These are phyloP conservation scores for Calophaca sinica DNA, from an alignment of 306 rosid species.

Conservation along the genomic window DNA sequence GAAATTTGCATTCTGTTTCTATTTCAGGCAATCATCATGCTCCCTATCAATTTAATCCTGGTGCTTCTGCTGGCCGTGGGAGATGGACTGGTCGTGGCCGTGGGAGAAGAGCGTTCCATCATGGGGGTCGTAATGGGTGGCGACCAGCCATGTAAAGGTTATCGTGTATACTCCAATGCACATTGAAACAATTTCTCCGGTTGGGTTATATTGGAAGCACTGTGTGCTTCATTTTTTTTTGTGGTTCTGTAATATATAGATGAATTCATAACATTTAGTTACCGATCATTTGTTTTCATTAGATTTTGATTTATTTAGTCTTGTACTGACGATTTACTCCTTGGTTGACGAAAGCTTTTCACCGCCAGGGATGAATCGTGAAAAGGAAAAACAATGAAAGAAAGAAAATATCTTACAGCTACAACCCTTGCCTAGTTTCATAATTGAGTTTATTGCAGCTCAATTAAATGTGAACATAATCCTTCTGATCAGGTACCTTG, in stretches of 20 bases:
- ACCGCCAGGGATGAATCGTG: neutral
- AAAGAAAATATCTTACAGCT: neutral
- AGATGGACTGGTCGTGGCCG: neutral
- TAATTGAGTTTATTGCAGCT: too few relatives aligned
- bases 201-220: constrained; percentile 2
- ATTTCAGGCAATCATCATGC: too few relatives aligned
- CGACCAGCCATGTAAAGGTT: constrained; percentile 51
- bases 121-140: constrained; percentile 57
- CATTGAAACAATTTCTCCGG: neutral
- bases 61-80: constrained; percentile 54
- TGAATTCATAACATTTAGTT: neutral
- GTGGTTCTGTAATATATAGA: neutral
- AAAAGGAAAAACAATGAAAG: neutral
- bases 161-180: neutral
- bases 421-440: too few relatives aligned
- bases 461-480: too few relatives aligned
- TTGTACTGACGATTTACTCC: neutral
- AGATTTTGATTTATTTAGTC: constrained; percentile 12
- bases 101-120: constrained; percentile 46
- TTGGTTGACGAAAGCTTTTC: neutral
- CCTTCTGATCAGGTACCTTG: too few relatives aligned
- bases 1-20: too few relatives aligned
- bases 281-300: constrained; percentile 9
- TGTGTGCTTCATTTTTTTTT: neutral
- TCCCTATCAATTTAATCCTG: constrained; percentile 39